phyloP scores from a whole-genome alignment of 768 basidiomycete genomes.

The Termitomyces bulborhizus region DNA sequence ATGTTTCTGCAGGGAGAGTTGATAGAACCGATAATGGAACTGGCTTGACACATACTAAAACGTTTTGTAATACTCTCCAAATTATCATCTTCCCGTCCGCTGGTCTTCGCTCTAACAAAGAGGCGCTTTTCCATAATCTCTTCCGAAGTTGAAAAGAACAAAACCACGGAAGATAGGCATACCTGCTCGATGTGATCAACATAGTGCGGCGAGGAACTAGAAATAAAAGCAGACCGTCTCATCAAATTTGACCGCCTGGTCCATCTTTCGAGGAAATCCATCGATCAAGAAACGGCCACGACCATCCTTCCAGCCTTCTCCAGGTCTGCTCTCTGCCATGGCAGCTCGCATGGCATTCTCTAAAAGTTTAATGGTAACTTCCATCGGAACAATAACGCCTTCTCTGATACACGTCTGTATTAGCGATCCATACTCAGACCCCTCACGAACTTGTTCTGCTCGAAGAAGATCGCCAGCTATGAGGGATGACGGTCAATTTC shows the following conservation, averaged over 20 bases:
- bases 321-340: conserved; percentile 34
- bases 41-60: conserved; percentile 56
- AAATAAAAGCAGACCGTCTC: conserved; percentile 48
- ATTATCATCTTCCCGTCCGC: conserved; percentile 95
- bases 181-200: conserved; percentile 40
- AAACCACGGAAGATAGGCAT: conserved; percentile 69
- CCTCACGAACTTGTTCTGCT: conserved; percentile 85
- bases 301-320: conserved; percentile 62
- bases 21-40: not conserved
- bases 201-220: not conserved
- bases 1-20: conserved; percentile 50
- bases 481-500: conserved; percentile 7
- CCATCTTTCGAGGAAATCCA: conserved; percentile 98
- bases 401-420: conserved; percentile 87
- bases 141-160: conserved; percentile 87
- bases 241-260: conserved; percentile 92
- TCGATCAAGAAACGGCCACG: conserved; percentile 90
- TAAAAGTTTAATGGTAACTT: conserved; percentile 93
- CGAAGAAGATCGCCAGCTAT: conserved; percentile 96
- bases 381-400: conserved; percentile 93
- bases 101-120: conserved; percentile 87
- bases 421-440: conserved; percentile 75
- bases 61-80: conserved; percentile 91
- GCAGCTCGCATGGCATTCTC: conserved; percentile 83
- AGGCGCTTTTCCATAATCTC: conserved; percentile 83